These are phyloP conservation scores for Solanum tarapatanum DNA, from an alignment of 257 asterid genomes.

Conservation along the genomic window DNA sequence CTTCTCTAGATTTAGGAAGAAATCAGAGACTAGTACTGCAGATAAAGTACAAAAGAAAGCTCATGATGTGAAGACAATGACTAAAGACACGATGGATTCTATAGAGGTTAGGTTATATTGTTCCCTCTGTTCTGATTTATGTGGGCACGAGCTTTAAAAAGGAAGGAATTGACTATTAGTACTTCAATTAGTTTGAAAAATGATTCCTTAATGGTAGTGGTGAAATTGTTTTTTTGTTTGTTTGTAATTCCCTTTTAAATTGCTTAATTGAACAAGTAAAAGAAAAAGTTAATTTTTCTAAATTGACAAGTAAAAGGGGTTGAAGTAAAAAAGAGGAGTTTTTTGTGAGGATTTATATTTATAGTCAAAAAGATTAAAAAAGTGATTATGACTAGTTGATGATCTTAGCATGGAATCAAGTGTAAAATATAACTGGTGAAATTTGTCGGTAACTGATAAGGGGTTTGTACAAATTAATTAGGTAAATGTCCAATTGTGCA, in stretches of 20 bases:
- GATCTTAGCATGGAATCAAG: background rate
- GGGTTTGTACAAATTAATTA: background rate
- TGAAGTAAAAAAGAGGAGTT: background rate
- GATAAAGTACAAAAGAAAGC: slow-evolving; percentile 14
- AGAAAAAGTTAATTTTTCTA: background rate
- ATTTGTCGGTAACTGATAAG: background rate
- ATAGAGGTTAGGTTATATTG: slow-evolving; percentile 12
- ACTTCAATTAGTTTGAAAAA: background rate
- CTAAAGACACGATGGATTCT: slow-evolving; percentile 7
- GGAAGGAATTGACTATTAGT: background rate
- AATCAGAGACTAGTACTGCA: background rate
- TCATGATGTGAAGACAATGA: background rate
- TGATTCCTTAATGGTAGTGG: background rate
- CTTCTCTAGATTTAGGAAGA: background rate
- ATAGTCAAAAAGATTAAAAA: background rate
- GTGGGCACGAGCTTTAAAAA: background rate
- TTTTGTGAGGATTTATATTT: background rate
- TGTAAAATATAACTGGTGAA: background rate
- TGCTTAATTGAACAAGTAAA: background rate
- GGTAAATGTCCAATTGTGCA: background rate
- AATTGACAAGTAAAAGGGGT: background rate
- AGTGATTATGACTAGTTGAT: background rate
- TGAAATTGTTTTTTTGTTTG: background rate
- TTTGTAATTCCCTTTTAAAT: background rate
- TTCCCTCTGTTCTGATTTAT: background rate